Percentiles rank a stretch among this genome's conserved stretches.
Evolutionary conservation across 2,329 filamentous ascomycete species (phyloP).

Genomic region (Chalaropsis ovoidea): DNA sequence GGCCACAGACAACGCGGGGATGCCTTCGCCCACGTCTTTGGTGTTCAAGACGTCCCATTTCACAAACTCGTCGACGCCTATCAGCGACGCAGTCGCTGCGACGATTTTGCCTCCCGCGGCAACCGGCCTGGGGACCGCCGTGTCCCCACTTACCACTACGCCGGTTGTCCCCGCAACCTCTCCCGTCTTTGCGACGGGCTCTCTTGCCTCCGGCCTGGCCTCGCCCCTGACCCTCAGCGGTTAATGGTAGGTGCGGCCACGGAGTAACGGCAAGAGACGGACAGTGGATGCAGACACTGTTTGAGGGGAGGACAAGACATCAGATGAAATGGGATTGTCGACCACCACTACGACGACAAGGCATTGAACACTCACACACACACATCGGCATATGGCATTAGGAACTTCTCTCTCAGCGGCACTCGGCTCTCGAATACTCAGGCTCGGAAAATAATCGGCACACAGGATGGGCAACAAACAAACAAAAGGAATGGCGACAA

Average conservation of each 20-base stretch:
- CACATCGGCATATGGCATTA: too few species aligned
- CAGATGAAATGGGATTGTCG: background rate
- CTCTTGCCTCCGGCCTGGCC: background rate
- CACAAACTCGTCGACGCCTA: conserved; percentile 5
- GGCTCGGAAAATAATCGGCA: too few species aligned
- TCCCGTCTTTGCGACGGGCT: background rate
- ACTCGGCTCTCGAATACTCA: too few species aligned
- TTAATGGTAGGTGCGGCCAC: background rate
- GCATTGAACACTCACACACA: too few species aligned
- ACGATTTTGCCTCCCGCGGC: background rate
- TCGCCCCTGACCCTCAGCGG: background rate
- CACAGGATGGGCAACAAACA: too few species aligned
- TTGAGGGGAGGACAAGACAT: background rate
- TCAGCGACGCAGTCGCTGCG: background rate
- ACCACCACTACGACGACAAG: background rate
- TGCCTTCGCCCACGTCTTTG: background rate
- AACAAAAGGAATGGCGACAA: too few species aligned
- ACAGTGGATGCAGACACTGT: background rate
- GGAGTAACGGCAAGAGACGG: background rate
- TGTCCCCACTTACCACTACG: background rate
- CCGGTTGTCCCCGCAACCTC: background rate
- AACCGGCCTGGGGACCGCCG: background rate
- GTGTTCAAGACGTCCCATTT: background rate
- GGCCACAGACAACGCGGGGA: background rate
- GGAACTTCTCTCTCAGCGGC: too few species aligned